Percentiles rank a stretch among this genome's conserved stretches.
Evolutionary conservation across 2,329 filamentous ascomycete genomes (phyloP).

Genomic region (Aspergillus neotritici): DNA sequence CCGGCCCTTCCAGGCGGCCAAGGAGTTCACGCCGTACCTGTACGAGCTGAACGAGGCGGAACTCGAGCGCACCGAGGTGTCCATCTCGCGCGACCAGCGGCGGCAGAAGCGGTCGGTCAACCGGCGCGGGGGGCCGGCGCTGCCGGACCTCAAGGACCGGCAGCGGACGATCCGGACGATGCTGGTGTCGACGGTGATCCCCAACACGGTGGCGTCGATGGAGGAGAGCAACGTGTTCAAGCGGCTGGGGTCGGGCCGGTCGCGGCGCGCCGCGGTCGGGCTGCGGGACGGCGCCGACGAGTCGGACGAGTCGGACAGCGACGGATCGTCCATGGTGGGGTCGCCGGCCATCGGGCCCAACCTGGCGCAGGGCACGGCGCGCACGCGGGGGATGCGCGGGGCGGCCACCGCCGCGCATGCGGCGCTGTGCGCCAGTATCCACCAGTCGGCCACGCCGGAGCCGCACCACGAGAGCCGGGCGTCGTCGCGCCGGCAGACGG

Average conservation of each 20-base stretch:
- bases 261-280: slow-evolving; percentile 52
- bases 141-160: slow-evolving; percentile 94
- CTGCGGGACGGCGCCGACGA: slow-evolving; percentile 61
- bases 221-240: slow-evolving; percentile 88
- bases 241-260: slow-evolving; percentile 58
- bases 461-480: slow-evolving; percentile 65
- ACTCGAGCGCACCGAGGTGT: slow-evolving; percentile 82
- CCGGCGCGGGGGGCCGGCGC: slow-evolving; percentile 78
- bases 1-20: slow-evolving; percentile 83
- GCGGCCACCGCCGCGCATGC: slow-evolving; percentile 82
- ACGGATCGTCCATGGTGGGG: slow-evolving; percentile 70
- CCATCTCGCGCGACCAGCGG: slow-evolving; percentile 87
- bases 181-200: slow-evolving; percentile 85
- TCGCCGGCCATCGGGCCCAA: slow-evolving; percentile 75
- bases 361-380: slow-evolving; percentile 63
- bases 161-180: slow-evolving; percentile 89
- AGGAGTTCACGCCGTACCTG: slow-evolving; percentile 87
- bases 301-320: slow-evolving; percentile 87
- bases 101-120: slow-evolving; percentile 95
- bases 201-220: slow-evolving; percentile 71
- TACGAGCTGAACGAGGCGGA: slow-evolving; percentile 91
- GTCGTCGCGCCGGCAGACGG: slow-evolving; percentile 58
- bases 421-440: slow-evolving; percentile 68
- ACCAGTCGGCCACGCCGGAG: slow-evolving; percentile 87
- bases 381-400: slow-evolving; percentile 82